Conservation (phyloP, 208 protist species). For the Trypanosoma platydactyli region DNA sequence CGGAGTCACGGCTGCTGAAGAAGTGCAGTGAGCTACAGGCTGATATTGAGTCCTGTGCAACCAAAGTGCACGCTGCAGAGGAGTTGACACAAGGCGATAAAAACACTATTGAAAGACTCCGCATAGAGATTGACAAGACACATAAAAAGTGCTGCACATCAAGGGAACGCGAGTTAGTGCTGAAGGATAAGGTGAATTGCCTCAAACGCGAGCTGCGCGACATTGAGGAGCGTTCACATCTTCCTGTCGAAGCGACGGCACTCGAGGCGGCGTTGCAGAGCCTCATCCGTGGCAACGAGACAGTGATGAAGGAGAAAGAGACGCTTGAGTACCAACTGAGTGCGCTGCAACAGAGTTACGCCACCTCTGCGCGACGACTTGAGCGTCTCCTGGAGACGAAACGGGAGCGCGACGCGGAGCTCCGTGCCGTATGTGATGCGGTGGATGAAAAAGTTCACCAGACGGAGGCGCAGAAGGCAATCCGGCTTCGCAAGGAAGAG, state of each 20-base stretch:
- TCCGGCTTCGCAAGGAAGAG: constrained; percentile 80
- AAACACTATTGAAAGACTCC: constrained; percentile 92
- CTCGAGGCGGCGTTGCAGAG: constrained; percentile 95
- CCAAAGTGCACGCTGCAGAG: constrained; percentile 93
- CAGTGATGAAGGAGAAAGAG: constrained; percentile 93
- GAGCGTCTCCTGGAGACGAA: constrained; percentile 49
- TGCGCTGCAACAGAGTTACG: constrained; percentile 53
- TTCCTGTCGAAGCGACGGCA: constrained; percentile 83
- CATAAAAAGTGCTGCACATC: constrained; percentile 92
- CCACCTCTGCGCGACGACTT: constrained; percentile 46
- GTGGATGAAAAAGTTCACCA: constrained; percentile 60
- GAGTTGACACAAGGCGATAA: constrained; percentile 95
- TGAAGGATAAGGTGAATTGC: constrained; percentile 93
- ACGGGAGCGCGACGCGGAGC: constrained; percentile 46
- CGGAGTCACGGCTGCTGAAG: constrained; percentile 95
- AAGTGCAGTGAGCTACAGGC: constrained; percentile 94
- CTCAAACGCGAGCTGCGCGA: constrained; percentile 94
- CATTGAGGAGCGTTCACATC: constrained; percentile 87
- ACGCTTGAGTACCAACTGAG: constrained; percentile 49
- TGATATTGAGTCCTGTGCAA: constrained; percentile 94
- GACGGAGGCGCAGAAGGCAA: constrained; percentile 47
- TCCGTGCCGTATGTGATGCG: constrained; percentile 38
- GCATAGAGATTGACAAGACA: constrained; percentile 93
- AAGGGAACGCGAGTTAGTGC: constrained; percentile 92
- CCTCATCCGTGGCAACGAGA: constrained; percentile 88